Percentiles rank a stretch among this genome's conserved stretches.
phyloP scores from a whole-genome alignment of 108 stramenopile genomes.

The Nitzschia sp. region DNA sequence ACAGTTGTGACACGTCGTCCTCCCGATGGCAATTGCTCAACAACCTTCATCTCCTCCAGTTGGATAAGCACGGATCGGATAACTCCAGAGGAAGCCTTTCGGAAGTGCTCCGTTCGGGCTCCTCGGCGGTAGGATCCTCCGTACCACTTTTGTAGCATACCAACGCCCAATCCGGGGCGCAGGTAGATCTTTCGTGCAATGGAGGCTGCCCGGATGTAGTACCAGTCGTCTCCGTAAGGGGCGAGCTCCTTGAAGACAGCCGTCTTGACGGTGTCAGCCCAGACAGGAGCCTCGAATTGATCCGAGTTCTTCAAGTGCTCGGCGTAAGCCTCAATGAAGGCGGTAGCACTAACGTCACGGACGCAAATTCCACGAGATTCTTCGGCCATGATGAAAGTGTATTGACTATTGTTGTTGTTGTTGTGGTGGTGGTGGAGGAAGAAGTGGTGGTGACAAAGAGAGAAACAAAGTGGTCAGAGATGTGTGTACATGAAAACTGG shows the following conservation, averaged over 20 bases:
- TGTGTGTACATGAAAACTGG: too few species aligned
- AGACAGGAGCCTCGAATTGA: slow-evolving; percentile 96
- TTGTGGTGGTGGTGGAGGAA: too few species aligned
- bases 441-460: too few species aligned
- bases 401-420: too few species aligned
- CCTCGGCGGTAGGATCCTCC: slow-evolving; percentile 93
- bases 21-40: slow-evolving; percentile 84
- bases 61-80: slow-evolving; percentile 93
- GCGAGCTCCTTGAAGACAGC: slow-evolving; percentile 97
- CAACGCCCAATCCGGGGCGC: slow-evolving; percentile 94
- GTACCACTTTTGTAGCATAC: slow-evolving; percentile 94
- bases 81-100: slow-evolving; percentile 89
- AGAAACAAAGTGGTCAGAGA: too few species aligned
- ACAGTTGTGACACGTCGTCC: slow-evolving; percentile 90
- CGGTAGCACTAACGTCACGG: slow-evolving; percentile 87
- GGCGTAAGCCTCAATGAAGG: slow-evolving; percentile 92
- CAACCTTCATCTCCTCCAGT: slow-evolving; percentile 94
- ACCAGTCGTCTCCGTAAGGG: slow-evolving; percentile 99
- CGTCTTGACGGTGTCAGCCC: slow-evolving; percentile 98
- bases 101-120: slow-evolving; percentile 89
- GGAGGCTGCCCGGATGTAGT: slow-evolving; percentile 98
- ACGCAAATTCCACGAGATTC: slow-evolving; percentile 91
- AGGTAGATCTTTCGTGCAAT: slow-evolving; percentile 99
- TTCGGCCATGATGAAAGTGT: slow-evolving; percentile 54
- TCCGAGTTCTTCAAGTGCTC: slow-evolving; percentile 98